Evolutionary conservation across 1,284 basidiomycete species (phyloP).

Genomic region (Tremellales sp.): DNA sequence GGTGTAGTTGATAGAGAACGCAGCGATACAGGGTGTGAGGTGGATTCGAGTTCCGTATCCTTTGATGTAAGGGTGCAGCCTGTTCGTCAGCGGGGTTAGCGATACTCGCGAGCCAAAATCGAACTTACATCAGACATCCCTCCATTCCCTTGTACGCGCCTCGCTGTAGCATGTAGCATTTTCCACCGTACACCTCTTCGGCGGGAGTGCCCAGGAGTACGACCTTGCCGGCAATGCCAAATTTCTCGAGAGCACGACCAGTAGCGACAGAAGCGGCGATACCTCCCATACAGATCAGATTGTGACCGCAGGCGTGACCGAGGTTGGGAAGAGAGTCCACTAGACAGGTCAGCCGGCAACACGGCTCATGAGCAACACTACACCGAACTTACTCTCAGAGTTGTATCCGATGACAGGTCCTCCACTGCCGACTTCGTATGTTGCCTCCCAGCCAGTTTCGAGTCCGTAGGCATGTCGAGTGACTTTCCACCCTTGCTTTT

Average conservation of each 20-base stretch:
- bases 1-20: not conserved
- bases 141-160: not conserved
- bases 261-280: not conserved
- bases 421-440: not conserved
- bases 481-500: not conserved
- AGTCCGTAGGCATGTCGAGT: not conserved
- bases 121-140: not conserved
- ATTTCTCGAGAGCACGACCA: not conserved
- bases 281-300: slow-evolving; percentile 27
- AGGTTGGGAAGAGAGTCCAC: slow-evolving; percentile 51
- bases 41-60: not conserved
- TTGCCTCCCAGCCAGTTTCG: not conserved
- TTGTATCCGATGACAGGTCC: slow-evolving; percentile 12
- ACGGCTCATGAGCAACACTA: no score
- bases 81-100: not conserved
- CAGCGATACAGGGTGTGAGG: not conserved
- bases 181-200: not conserved
- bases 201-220: not conserved
- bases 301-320: slow-evolving; percentile 68
- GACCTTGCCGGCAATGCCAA: not conserved
- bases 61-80: not conserved
- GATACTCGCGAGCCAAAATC: no score
- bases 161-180: not conserved
- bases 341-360: no score
- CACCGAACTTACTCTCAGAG: slow-evolving; percentile 20